Conservation (phyloP, 495 filamentous ascomycete species). For the Lophiostoma macrostomum region DNA sequence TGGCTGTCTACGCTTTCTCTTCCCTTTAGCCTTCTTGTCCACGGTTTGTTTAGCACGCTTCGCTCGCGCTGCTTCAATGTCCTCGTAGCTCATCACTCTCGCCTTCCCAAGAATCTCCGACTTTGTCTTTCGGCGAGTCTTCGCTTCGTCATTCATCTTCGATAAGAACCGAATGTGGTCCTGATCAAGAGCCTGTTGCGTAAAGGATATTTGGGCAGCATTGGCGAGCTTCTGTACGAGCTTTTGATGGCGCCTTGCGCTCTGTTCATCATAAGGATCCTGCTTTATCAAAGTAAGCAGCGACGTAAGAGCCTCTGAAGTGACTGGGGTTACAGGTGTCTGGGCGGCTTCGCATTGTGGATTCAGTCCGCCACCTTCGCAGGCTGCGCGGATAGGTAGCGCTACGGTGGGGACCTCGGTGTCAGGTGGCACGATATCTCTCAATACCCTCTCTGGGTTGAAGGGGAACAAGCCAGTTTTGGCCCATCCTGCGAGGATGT, state of each 20-base stretch:
- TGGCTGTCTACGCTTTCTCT: slow-evolving; percentile 3
- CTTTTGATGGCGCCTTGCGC: background rate
- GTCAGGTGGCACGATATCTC: background rate
- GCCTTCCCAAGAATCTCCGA: slow-evolving; percentile 8
- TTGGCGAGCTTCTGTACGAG: slow-evolving; percentile 6
- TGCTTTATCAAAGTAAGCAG: background rate
- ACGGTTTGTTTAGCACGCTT: slow-evolving; percentile 7
- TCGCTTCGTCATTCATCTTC: slow-evolving; percentile 12
- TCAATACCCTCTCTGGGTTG: background rate
- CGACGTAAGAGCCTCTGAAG: slow-evolving; percentile 4
- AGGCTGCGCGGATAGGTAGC: background rate
- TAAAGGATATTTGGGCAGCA: slow-evolving; percentile 14
- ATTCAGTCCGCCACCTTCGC: background rate
- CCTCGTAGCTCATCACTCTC: slow-evolving; percentile 11
- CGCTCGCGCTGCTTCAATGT: slow-evolving; percentile 7
- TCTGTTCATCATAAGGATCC: background rate
- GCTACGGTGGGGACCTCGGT: too few species aligned
- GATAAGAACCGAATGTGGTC: slow-evolving; percentile 4
- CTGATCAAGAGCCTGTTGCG: slow-evolving; percentile 1
- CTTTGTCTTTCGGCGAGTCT: slow-evolving; percentile 6
- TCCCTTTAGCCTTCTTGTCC: slow-evolving; percentile 7
- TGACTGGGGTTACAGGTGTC: slow-evolving; percentile 5
- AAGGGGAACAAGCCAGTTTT: background rate
- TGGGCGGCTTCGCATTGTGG: background rate
- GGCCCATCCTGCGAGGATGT: background rate